A percentile compares a stretch with the other conserved stretches of the same genome.
Conservation (phyloP, 176 grass and related monocot species). For the Zoysia pacifica region DNA sequence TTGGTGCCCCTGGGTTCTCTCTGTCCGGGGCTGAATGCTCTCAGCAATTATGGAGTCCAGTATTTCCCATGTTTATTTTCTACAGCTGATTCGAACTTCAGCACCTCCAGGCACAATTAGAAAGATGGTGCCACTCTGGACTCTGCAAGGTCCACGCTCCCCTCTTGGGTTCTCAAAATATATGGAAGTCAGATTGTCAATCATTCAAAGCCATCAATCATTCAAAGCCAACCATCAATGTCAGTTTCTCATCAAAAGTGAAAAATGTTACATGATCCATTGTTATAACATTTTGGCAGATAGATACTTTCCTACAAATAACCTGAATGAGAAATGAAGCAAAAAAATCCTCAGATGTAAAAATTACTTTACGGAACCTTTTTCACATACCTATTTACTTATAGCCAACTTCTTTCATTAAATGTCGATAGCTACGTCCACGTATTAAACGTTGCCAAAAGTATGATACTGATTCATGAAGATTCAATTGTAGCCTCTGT, state of each 20-base stretch:
- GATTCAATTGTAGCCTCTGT: constrained; percentile 71
- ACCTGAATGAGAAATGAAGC: constrained; percentile 19
- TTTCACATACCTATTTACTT: constrained; percentile 61
- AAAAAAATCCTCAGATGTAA: neutral
- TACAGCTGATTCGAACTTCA: too few species aligned
- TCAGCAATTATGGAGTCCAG: neutral
- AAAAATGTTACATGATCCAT: constrained; percentile 11
- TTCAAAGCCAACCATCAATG: constrained; percentile 10
- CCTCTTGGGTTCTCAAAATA: too few species aligned
- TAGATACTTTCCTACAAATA: constrained; percentile 18
- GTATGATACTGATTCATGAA: constrained; percentile 64
- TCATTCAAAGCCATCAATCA: constrained; percentile 21
- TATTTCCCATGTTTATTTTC: too few species aligned
- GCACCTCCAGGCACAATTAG: too few species aligned
- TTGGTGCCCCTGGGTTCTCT: neutral
- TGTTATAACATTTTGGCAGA: constrained; percentile 1
- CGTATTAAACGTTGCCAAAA: constrained; percentile 77
- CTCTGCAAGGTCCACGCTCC: too few species aligned
- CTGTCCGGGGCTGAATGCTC: neutral
- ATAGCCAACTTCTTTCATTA: constrained; percentile 91
- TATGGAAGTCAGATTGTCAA: constrained; percentile 10
- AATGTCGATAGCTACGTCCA: constrained; percentile 86
- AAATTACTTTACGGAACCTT: constrained; percentile 3
- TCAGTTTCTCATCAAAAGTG: constrained; percentile 22
- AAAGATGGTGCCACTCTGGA: too few species aligned